Evolutionary conservation across 345 rosid species (phyloP).

Genomic region (Laguncularia racemosa): DNA sequence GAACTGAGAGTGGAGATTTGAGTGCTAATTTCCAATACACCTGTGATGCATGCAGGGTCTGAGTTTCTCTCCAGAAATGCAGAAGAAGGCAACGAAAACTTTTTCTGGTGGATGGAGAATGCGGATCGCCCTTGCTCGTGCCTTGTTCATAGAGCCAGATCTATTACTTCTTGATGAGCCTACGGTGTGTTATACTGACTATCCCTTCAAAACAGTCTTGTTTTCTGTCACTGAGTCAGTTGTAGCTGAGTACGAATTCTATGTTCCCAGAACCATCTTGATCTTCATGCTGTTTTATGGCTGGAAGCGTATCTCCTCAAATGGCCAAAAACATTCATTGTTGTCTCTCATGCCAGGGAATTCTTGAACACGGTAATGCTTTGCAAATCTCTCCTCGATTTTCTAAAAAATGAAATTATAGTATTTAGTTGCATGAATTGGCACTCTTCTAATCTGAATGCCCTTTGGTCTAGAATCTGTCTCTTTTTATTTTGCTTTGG

Average conservation of each 20-base stretch:
- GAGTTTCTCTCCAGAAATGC: slow-evolving; percentile 95
- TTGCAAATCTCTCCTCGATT: slow-evolving; percentile 6
- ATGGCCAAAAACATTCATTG: slow-evolving; percentile 98
- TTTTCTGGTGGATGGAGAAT: slow-evolving; percentile 99
- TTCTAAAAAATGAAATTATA: not conserved
- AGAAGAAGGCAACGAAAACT: slow-evolving; percentile 64
- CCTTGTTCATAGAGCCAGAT: slow-evolving; percentile 91
- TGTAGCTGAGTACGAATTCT: slow-evolving; percentile 8
- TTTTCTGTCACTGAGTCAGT: slow-evolving; percentile 2
- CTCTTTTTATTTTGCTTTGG: not conserved
- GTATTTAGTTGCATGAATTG: slow-evolving; percentile 2
- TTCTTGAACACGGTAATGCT: slow-evolving; percentile 82
- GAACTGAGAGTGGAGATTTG: no score
- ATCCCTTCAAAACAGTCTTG: slow-evolving; percentile 2
- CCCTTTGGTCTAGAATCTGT: not conserved
- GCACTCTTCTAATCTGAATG: not conserved
- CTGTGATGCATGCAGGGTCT: slow-evolving; percentile 63
- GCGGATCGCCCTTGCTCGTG: slow-evolving; percentile 99
- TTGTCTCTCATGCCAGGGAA: slow-evolving; percentile 98
- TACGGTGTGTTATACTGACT: slow-evolving; percentile 40
- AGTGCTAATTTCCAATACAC: not conserved
- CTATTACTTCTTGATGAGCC: slow-evolving; percentile 97
- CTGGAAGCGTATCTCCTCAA: slow-evolving; percentile 85
- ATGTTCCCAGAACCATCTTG: slow-evolving; percentile 89
- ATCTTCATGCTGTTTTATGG: slow-evolving; percentile 99